Evolutionary conservation across 2,329 filamentous ascomycete genomes (phyloP).

Genomic region (Xylaria multiplex): DNA sequence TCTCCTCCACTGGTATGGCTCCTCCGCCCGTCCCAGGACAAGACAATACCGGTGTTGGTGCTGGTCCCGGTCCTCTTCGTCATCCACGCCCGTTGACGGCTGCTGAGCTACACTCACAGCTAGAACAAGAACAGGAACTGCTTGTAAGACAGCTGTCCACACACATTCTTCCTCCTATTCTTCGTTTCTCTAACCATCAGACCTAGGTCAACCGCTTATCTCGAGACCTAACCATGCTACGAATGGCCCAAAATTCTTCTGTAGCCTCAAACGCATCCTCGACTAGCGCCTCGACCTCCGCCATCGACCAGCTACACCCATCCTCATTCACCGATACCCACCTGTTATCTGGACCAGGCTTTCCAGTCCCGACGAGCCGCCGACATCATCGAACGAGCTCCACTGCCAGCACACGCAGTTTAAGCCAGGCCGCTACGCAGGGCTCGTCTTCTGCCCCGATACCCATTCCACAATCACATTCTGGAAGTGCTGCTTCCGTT

Average conservation of each 20-base stretch:
- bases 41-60: slow-evolving; percentile 59
- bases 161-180: slow-evolving; percentile 41
- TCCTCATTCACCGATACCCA: slow-evolving; percentile 59
- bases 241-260: slow-evolving; percentile 73
- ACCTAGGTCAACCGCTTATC: slow-evolving; percentile 88
- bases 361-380: slow-evolving; percentile 65
- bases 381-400: slow-evolving; percentile 69
- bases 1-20: slow-evolving; percentile 36
- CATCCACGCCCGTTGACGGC: slow-evolving; percentile 89
- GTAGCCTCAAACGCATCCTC: slow-evolving; percentile 74
- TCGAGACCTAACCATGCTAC: slow-evolving; percentile 86
- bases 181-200: neutral
- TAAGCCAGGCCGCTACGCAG: slow-evolving; percentile 56
- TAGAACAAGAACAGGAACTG: slow-evolving; percentile 95
- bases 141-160: slow-evolving; percentile 65
- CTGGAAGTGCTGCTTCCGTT: slow-evolving; percentile 53
- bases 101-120: slow-evolving; percentile 85
- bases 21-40: slow-evolving; percentile 46
- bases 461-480: slow-evolving; percentile 47
- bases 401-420: slow-evolving; percentile 63
- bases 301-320: slow-evolving; percentile 53
- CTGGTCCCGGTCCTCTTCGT: slow-evolving; percentile 77
- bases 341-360: slow-evolving; percentile 66
- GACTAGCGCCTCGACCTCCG: slow-evolving; percentile 62
- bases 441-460: slow-evolving; percentile 51